phyloP scores from a whole-genome alignment of 805 yeast genomes.

The Candida nitratophila region DNA sequence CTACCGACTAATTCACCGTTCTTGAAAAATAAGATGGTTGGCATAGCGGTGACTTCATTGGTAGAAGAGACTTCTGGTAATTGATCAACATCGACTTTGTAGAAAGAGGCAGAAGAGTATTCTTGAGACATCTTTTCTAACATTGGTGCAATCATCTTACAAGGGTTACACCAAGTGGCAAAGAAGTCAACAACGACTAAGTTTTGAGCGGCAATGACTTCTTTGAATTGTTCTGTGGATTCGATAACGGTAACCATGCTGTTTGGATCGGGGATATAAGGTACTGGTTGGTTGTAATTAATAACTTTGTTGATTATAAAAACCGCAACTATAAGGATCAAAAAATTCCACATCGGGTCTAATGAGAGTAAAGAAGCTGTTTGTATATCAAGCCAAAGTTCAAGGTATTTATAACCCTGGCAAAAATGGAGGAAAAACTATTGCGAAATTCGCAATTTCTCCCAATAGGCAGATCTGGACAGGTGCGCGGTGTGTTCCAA shows the following conservation, averaged over 20 bases:
- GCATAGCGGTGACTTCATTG: slow-evolving; percentile 50
- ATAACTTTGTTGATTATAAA: background rate
- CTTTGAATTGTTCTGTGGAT: slow-evolving; percentile 51
- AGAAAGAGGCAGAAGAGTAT: slow-evolving; percentile 64
- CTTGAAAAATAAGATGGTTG: slow-evolving; percentile 69
- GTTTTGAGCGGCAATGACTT: slow-evolving; percentile 53
- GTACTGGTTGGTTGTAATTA: background rate
- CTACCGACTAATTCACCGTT: slow-evolving; percentile 71
- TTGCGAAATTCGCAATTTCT: no score
- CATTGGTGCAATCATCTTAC: slow-evolving; percentile 95
- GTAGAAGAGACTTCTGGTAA: slow-evolving; percentile 69
- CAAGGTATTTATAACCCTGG: no score
- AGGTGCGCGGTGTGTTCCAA: no score
- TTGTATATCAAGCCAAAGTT: no score
- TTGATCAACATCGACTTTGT: slow-evolving; percentile 89
- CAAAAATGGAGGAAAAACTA: no score
- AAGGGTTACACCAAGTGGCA: slow-evolving; percentile 99
- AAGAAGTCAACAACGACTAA: slow-evolving; percentile 91
- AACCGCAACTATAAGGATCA: background rate
- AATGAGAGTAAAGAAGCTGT: background rate
- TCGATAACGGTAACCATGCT: slow-evolving; percentile 49
- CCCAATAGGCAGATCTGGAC: no score
- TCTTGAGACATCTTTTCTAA: slow-evolving; percentile 71
- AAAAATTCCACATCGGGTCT: background rate
- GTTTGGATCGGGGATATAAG: background rate